phyloP scores from a whole-genome alignment of 2,329 filamentous ascomycete species.

The Pseudocercospora macadamiae region DNA sequence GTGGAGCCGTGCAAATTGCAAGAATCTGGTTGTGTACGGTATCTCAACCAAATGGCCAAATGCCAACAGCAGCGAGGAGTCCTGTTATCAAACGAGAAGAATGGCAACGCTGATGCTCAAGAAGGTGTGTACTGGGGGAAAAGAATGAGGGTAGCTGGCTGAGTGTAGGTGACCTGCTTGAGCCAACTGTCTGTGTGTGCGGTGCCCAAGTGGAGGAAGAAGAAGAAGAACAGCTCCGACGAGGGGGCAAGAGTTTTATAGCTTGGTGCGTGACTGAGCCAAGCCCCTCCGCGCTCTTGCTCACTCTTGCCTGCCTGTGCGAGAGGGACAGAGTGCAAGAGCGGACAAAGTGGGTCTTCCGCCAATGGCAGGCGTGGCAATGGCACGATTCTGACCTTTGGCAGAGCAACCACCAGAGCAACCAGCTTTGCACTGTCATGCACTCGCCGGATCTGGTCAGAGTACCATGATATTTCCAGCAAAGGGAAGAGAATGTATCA shows the following conservation, averaged over 20 bases:
- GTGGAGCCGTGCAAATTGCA: background rate
- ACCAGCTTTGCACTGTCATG: background rate
- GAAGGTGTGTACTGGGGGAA: background rate
- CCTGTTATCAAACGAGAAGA: background rate
- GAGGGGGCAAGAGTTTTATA: conserved; percentile 9
- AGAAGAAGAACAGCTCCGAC: conserved; percentile 10
- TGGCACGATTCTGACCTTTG: background rate
- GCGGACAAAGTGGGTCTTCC: background rate
- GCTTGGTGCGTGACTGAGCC: background rate
- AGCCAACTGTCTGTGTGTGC: background rate
- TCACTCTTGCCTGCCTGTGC: background rate
- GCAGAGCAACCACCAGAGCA: background rate
- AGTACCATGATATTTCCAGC: background rate
- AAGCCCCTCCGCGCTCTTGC: too few species aligned
- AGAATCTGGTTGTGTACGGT: background rate
- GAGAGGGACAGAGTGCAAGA: background rate
- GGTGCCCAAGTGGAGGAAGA: conserved; percentile 4
- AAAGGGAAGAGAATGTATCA: background rate
- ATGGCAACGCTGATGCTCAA: background rate
- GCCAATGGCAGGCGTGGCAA: conserved; percentile 1
- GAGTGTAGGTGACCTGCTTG: conserved; percentile 3
- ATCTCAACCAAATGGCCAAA: conserved; percentile 1
- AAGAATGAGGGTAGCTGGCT: conserved; percentile 4
- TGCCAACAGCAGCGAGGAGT: background rate
- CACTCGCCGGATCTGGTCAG: background rate